Evolutionary conservation across 306 rosid genomes (phyloP), one percentile per base, ranked within the genome.

Genomic region (Abrus pulchellus): DNA sequence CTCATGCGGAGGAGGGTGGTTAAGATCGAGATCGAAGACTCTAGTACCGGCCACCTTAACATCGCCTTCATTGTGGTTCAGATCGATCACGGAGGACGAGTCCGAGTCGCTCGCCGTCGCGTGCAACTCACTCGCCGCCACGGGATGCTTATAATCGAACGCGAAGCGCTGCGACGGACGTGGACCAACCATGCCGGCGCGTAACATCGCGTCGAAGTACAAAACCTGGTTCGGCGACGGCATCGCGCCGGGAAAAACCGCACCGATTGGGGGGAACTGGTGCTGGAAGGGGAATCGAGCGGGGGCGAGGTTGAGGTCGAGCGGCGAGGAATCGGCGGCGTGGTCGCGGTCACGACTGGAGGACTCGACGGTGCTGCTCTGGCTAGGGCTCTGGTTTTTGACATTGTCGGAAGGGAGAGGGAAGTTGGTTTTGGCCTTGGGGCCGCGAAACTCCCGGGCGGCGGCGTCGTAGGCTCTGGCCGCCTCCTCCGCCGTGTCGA

Each of bases 361-460:
- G 1, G 99, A 95, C 72, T 95, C 99, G 10, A 93, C 97, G 77
- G 98, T 92, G 83, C 98, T 93, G 80, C 99, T 93, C 85, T 95
- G 99, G 82, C 98, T 93, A 0, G 99, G 97, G 70, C 97, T 91
- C 9, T 69, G 90, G 57, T 77, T 82, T 79, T 67, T 80, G 4
- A 47, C 54, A 68, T 76, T 83, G 3, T 92, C 86, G 3, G 85
- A 50, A 1, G 82, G 81, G 7, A 67, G 43, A 0, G 97, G 92
- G 36, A 93, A 95, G 43, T 95, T 95, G 6, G 99, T 95, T 79
- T 95, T 95, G 4, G 99, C 99, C 86, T 95, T 95, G 9, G 90
- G 87, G 12, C 99, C 99, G 20, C 99, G 98, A 54, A 95, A 95
- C 10, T 93, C 91, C 5, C 91, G 83, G 0, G 99, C 99, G 4